Conservation (phyloP, 2,329 filamentous ascomycete species). For the Penicillium sp. region DNA sequence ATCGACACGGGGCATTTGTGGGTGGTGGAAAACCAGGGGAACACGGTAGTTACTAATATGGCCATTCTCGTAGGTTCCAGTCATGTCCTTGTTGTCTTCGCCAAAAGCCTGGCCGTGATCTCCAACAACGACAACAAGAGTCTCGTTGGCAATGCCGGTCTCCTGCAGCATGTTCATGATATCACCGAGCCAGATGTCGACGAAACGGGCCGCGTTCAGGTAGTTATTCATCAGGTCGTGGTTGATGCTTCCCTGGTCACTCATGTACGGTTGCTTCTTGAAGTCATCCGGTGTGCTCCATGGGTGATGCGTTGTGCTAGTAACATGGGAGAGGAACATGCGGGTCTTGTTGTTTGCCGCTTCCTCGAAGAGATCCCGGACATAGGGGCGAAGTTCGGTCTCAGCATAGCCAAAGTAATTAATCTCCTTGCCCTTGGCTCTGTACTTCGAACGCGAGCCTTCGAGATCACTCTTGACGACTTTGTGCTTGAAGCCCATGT, state of each 20-base stretch:
- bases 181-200: conserved; percentile 48
- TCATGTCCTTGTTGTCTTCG: conserved; percentile 42
- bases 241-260: conserved; percentile 23
- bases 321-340: conserved; percentile 37
- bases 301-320: conserved; percentile 45
- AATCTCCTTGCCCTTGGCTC: conserved; percentile 34
- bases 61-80: conserved; percentile 48
- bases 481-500: conserved; percentile 38
- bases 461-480: conserved; percentile 32
- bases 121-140: conserved; percentile 50
- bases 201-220: conserved; percentile 47
- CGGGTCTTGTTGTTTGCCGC: conserved; percentile 33
- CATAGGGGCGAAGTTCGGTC: conserved; percentile 42
- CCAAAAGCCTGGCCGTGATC: conserved; percentile 50
- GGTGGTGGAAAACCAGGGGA: conserved; percentile 49
- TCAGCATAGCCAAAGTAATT: conserved; percentile 51
- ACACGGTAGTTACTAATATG: conserved; percentile 50
- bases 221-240: conserved; percentile 45
- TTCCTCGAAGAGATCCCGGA: conserved; percentile 30
- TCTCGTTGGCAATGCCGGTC: conserved; percentile 46
- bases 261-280: conserved; percentile 29
- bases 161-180: conserved; percentile 47
- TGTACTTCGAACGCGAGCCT: conserved; percentile 32
- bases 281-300: conserved; percentile 42
- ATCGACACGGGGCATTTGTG: conserved; percentile 45